Evolutionary conservation across 768 basidiomycete species (phyloP).

Genomic region (Leccinum subgranulosum): DNA sequence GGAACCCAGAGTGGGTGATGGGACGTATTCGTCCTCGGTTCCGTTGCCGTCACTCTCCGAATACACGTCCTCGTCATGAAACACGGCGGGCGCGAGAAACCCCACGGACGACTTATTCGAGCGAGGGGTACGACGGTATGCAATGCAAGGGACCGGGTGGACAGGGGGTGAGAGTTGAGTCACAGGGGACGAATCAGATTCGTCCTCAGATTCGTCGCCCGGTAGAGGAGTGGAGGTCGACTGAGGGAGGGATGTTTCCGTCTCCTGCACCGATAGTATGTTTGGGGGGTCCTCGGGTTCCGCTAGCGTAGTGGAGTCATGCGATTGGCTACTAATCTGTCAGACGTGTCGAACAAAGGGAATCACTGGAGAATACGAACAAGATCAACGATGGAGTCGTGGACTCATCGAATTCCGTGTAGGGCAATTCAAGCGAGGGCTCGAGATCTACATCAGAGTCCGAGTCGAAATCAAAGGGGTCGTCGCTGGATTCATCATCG

Average conservation of each 20-base stretch:
- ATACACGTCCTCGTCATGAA: constrained; percentile 28
- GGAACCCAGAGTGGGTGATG: constrained; percentile 34
- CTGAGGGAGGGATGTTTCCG: constrained; percentile 3
- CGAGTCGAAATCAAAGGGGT: constrained; percentile 27
- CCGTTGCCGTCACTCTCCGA: constrained; percentile 38
- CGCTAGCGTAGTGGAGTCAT: neutral
- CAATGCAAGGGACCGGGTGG: neutral
- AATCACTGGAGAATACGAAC: constrained; percentile 14
- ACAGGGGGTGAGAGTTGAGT: neutral
- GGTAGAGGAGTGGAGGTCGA: constrained; percentile 1
- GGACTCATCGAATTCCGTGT: constrained; percentile 4
- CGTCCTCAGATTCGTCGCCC: neutral
- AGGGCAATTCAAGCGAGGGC: constrained; percentile 15
- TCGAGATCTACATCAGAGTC: constrained; percentile 30
- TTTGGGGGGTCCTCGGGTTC: constrained; percentile 13
- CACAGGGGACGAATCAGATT: neutral
- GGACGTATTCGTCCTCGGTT: constrained; percentile 45
- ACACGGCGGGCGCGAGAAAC: neutral
- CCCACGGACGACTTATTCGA: constrained; percentile 4
- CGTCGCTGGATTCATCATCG: constrained; percentile 24
- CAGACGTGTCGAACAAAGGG: constrained; percentile 9
- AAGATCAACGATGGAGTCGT: constrained; percentile 20
- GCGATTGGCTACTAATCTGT: constrained; percentile 18
- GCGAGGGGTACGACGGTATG: constrained; percentile 14
- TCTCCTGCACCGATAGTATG: constrained; percentile 8